Percentiles rank a stretch among this genome's conserved stretches.
Conservation (phyloP, 2,329 filamentous ascomycete genomes). For the Lasiodiplodia theobromae region DNA sequence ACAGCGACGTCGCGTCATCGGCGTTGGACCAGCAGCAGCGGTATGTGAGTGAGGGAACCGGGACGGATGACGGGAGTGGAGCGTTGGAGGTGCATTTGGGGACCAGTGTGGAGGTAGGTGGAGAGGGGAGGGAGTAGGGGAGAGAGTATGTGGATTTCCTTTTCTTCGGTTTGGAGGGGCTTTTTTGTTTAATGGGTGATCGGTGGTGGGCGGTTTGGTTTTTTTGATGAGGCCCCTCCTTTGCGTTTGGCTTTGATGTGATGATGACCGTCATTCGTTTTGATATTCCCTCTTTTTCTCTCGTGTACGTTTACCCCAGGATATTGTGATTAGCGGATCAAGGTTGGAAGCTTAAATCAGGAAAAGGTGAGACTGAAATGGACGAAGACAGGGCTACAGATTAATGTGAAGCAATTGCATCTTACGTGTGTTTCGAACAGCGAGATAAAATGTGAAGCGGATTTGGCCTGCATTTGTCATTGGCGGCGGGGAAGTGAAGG, state of each 20-base stretch:
- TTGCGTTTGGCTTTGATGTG: background rate
- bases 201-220: background rate
- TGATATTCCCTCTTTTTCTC: background rate
- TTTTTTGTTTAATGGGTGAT: background rate
- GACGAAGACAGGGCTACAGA: background rate
- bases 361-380: background rate
- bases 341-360: background rate
- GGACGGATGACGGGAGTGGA: slow-evolving; percentile 38
- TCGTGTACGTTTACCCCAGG: slow-evolving; percentile 1
- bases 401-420: background rate
- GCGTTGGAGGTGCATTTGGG: slow-evolving; percentile 48
- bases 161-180: background rate
- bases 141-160: background rate
- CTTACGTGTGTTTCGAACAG: background rate
- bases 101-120: slow-evolving; percentile 30
- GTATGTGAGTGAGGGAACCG: background rate
- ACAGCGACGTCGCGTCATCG: background rate
- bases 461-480: background rate
- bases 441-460: background rate
- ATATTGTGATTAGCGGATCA: background rate
- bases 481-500: background rate
- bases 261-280: background rate
- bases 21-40: background rate
- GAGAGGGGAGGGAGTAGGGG: background rate
- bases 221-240: background rate